A percentile compares a stretch with the other conserved stretches of the same genome.
Conservation (phyloP, 1,139 yeast genomes). For the Hansenula sp. region DNA sequence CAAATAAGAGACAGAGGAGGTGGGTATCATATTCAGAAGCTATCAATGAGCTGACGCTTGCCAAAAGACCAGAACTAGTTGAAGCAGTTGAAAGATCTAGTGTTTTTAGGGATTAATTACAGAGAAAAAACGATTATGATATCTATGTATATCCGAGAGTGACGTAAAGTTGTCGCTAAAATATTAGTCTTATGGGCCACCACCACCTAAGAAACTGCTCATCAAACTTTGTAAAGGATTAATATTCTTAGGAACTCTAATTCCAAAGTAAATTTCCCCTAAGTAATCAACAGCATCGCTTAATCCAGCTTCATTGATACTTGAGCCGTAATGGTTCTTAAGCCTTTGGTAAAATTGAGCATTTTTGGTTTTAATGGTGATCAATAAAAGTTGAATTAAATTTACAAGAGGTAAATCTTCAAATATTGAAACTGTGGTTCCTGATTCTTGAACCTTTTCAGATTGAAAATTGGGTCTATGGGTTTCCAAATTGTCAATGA, state of each 20-base stretch:
- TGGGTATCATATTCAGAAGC: conserved; percentile 83
- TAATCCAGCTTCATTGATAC: conserved; percentile 32
- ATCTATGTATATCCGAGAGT: background rate
- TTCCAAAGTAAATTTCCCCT: conserved; percentile 56
- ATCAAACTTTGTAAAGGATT: conserved; percentile 81
- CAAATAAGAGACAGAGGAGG: conserved; percentile 49
- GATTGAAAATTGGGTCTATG: conserved; percentile 14
- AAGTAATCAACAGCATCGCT: conserved; percentile 45
- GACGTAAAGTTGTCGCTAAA: too few relatives aligned
- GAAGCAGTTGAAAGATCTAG: conserved; percentile 51
- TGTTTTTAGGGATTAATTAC: conserved; percentile 2
- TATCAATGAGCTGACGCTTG: conserved; percentile 50
- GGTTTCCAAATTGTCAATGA: conserved; percentile 30
- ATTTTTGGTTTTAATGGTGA: conserved; percentile 55
- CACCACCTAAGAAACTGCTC: conserved; percentile 66
- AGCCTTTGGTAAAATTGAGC: conserved; percentile 50
- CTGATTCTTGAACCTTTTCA: conserved; percentile 9
- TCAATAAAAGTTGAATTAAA: conserved; percentile 64
- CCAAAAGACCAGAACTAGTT: conserved; percentile 67
- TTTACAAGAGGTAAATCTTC: conserved; percentile 42
- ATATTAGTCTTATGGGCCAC: conserved; percentile 1
- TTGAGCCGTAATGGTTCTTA: conserved; percentile 43
- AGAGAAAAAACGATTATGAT: background rate
- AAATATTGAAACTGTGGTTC: conserved; percentile 9
- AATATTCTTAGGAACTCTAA: conserved; percentile 50